Evolutionary conservation across 2,329 filamentous ascomycete genomes (phyloP), one percentile per base, ranked within the genome.

Genomic region (Colletotrichum scovillei): DNA sequence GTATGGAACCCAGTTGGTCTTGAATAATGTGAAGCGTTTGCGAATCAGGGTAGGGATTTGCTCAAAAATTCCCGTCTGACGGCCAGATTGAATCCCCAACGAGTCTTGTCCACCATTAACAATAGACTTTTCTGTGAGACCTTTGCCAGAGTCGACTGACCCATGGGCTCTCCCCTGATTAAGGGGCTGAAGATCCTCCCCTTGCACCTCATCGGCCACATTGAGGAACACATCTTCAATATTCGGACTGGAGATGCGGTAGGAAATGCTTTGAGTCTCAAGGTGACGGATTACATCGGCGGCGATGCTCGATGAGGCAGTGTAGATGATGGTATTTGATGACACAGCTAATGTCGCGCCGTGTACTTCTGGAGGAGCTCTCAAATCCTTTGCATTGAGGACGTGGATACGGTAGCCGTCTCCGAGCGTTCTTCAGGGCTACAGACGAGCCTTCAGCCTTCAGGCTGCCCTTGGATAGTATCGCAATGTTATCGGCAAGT

Each of bases 161-260:
- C 32, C 57, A 38, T 63, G 28, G 30, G 59, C 22, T 22, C 74
- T 70, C 0, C 22, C 24, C 1, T 35, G 24, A 1, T 42, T 55
- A 1, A 28, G 16, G 0, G 67, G 56, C 14, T 52, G 46, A 1
- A 56, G 7, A 5, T 30, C n/a, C 78, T 77, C 60, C 81, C 82
- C 75, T 92, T 89, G 4, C 71, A 95, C 89, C 81, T 98, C 95
- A 78, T 96, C 94, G 0, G 95, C 94, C 49, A 98, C 88, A 76
- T 94, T 92, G 30, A 98, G 84, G 81, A 98, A 98, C 0, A 98
- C 95, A 76, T 98, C 95, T 80, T 98, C 95, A 49, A 98, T 95
- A 0, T 94, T 97, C 0, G 95, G 95, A 0, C 95, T 95, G 19
- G 93, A 93, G 76, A 98, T 93, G 67, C 95, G 92, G 80, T 97